Base-by-base conservation (phyloP, 169 alveolate genomes). In the Eimeria sp. region DNA sequence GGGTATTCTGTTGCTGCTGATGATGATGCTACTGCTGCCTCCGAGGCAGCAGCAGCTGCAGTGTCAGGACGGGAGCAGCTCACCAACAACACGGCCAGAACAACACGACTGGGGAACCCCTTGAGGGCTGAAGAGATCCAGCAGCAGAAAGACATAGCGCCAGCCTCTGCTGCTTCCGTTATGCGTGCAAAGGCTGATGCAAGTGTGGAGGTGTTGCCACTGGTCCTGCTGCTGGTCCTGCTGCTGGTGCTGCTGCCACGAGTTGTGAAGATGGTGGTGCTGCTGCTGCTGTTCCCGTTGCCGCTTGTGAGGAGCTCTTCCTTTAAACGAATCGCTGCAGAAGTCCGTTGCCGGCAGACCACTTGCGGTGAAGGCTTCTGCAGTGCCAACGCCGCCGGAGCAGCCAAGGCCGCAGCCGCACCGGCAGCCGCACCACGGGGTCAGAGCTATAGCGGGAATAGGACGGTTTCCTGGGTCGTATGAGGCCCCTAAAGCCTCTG, bases 61-160 rank as follows among this genome's bases (percentile, higher is more conserved):
- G 54, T 57, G 27, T 40, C 54, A 43, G 84, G 84, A 57, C 25
- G 54, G 40, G 54, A 73, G n/a, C 84, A 73, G 84, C 84, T 30
- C 91, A 83, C 75, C 91, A 83, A 67, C 72, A 83, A 18, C 72
- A 83, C 25, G 58, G 65, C 54, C 6, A 51, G 76, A 43, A 83
- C 34, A n/a, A 83, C 40, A n/a, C 58, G 47, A 13, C 75, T 27
- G 49, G 65, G 43, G 61, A 47, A 30, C 91, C 75, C 91, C 43
- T 51, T 57, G 5, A 27, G 61, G 91, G 91, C 75, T 67, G 51
- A 83, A 22, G 75, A 83, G 76, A 43, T 14, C 30, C 73, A 51
- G 76, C 43, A 57, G 75, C 76, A 51, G 57, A 7, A 83, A 57
- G 72, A 83, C 91, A 83, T 83, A 43, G 91, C 91, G 72, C 27